Base-by-base conservation (phyloP, 2,329 filamentous ascomycete genomes). In the Knufia petricola region DNA sequence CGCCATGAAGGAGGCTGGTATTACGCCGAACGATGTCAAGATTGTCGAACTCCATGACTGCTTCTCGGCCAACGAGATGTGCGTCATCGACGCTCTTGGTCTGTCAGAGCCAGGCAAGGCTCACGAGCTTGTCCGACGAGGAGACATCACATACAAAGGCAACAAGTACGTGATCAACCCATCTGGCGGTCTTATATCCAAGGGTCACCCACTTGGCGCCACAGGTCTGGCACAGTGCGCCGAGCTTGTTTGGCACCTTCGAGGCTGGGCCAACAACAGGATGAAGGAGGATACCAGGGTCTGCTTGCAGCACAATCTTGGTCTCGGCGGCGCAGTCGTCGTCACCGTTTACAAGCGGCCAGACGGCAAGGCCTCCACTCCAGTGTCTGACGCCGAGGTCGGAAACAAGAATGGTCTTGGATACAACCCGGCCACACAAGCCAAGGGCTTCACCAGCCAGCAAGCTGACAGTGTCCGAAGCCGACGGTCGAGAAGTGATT, bases 11-110 rank as follows among this genome's bases (percentile, higher is more conserved):
- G 85, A 96, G 68, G 87, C 88, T 0, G 71, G 85, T 52, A 75
- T 80, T 2, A 70, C 69, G 3, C 70, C 85, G 0, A 67, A 71
- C 28, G 85, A 94, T 56, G 76, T 90, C 54, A 81, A 84, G 61
- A 85, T 96, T 13, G 88, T 87, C 61, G 90, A 96, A 71, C 74
- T 96, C 52, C 92, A 96, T 69, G 92, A 96, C 71, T 96, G 92
- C 72, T 96, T 96, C 76, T 88, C 82, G 15, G 82, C 90, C 21
- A 96, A 96, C 65, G 87, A 96, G 73, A 85, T 96, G 84, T 77
- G 92, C 45, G 82, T 81, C 1, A 81, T 96, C 44, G 90, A 96
- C 63, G 87, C 87, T 0, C 76, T 96, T 1, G 88, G 87, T 1
- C 76, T 96, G 9, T 79, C 75, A 34, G 81, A 81, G 50, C 79